Evolutionary conservation across 1,139 yeast genomes (phyloP).

Genomic region (Pichia kudriavzevii): DNA sequence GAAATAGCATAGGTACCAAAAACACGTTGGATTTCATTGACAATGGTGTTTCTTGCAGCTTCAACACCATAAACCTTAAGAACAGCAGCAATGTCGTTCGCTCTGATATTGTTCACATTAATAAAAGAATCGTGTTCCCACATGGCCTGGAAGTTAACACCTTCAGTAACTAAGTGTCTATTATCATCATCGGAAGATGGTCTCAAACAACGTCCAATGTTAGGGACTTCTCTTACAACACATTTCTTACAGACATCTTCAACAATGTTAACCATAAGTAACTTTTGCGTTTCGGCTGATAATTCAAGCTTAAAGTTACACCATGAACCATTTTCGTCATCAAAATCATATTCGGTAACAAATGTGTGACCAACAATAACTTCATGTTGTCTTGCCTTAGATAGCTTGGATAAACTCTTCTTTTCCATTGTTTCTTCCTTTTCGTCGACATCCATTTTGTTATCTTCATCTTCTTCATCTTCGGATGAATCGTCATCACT

Average conservation of each 20-base stretch:
- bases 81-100: conserved; percentile 91
- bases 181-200: conserved; percentile 62
- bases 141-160: conserved; percentile 95
- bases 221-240: conserved; percentile 88
- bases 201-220: conserved; percentile 87
- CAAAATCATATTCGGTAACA: conserved; percentile 78
- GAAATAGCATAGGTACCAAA: conserved; percentile 95
- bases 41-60: conserved; percentile 97
- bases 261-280: conserved; percentile 93
- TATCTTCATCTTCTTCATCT: conserved; percentile 25
- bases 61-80: conserved; percentile 93
- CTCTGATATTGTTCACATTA: conserved; percentile 77
- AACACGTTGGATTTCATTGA: conserved; percentile 90
- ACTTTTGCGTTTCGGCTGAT: conserved; percentile 81
- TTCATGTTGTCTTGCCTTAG: conserved; percentile 79
- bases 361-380: conserved; percentile 67
- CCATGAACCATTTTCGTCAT: conserved; percentile 85
- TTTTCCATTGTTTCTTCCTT: conserved; percentile 13
- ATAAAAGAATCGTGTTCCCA: conserved; percentile 96
- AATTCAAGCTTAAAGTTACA: conserved; percentile 83
- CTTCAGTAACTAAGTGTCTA: conserved; percentile 86
- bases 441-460: conserved; percentile 11
- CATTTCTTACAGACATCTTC: conserved; percentile 87
- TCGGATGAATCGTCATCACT: conserved; percentile 34
- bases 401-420: conserved; percentile 42